Evolutionary conservation across 768 basidiomycete genomes (phyloP).

Genomic region (Trametes punicea): DNA sequence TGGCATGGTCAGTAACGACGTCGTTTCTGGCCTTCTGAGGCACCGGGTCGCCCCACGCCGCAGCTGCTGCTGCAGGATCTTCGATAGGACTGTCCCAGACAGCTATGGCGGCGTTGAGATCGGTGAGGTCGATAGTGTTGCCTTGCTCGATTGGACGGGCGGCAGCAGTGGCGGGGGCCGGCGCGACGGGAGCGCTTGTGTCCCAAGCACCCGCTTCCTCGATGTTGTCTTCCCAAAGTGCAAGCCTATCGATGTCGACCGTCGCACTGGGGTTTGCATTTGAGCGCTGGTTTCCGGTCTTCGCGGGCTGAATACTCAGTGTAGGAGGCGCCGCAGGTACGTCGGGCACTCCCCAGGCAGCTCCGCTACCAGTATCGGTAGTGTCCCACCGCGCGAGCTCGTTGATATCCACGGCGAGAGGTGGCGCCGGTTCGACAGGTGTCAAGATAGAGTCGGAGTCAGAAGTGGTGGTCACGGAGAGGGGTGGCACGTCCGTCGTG

Average conservation of each 20-base stretch:
- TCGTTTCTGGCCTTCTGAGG: neutral
- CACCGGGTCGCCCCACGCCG: no score
- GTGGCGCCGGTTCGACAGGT: neutral
- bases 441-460: neutral
- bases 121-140: neutral
- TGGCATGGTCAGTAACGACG: neutral
- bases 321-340: neutral
- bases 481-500: neutral
- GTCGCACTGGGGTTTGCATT: neutral
- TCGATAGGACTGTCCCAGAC: neutral
- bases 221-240: neutral
- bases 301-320: neutral
- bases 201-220: neutral
- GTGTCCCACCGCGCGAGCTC: neutral
- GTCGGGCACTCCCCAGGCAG: neutral
- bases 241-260: neutral
- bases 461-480: neutral
- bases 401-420: neutral
- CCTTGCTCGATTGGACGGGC: slow-evolving; percentile 1
- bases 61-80: neutral
- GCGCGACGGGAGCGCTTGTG: no score
- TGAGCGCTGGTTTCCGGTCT: neutral
- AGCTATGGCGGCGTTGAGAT: neutral
- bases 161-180: neutral
- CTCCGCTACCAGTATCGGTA: neutral